These are phyloP conservation scores for Tanacetum coccineum DNA, from an alignment of 129 eudicot species.

Conservation along the genomic window DNA sequence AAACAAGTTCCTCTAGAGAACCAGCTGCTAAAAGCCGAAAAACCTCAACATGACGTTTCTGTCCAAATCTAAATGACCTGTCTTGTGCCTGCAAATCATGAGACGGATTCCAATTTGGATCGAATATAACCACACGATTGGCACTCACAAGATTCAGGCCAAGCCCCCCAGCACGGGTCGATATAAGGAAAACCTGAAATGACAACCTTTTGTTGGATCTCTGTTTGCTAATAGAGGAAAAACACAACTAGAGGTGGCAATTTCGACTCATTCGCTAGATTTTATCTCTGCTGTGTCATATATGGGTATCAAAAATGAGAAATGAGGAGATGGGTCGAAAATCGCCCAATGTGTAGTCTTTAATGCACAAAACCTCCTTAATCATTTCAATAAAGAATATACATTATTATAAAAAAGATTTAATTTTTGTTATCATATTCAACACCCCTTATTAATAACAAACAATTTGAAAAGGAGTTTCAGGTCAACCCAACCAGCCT, in stretches of 20 bases:
- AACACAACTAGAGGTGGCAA: neutral
- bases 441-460: neutral
- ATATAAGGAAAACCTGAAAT: slow-evolving; percentile 80
- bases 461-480: neutral
- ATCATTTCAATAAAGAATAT: neutral
- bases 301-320: neutral
- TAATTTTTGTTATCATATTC: neutral
- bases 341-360: neutral
- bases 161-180: slow-evolving; percentile 96
- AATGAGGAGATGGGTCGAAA: neutral
- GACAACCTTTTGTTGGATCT: neutral
- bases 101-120: slow-evolving; percentile 97
- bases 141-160: slow-evolving; percentile 95
- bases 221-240: slow-evolving; percentile 3
- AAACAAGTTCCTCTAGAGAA: slow-evolving; percentile 94
- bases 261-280: neutral
- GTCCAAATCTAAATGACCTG: slow-evolving; percentile 91
- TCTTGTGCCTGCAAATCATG: slow-evolving; percentile 97
- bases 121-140: slow-evolving; percentile 89
- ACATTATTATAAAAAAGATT: neutral
- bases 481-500: neutral
- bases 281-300: neutral
- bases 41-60: slow-evolving; percentile 85
- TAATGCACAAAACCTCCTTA: neutral
- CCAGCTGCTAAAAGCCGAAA: slow-evolving; percentile 95